These are phyloP conservation scores for Cutaneotrichosporon cutaneum DNA, from an alignment of 1,284 basidiomycete species.

Conservation along the genomic window DNA sequence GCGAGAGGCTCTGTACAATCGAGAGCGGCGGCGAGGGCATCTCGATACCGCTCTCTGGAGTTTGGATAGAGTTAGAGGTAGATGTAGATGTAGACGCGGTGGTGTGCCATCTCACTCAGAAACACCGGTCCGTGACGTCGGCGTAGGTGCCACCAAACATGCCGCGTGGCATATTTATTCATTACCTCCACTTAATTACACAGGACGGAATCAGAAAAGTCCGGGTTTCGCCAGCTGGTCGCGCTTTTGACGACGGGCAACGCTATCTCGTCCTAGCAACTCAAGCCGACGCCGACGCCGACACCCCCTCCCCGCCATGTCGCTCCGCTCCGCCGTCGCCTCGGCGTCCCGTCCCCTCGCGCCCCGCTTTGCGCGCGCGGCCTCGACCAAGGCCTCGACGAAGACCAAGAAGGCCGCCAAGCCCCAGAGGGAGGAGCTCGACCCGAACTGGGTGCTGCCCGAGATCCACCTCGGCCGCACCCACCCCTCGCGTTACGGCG, in stretches of 20 bases:
- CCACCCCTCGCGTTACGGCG: constrained; percentile 70
- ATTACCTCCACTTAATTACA: background rate
- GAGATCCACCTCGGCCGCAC: constrained; percentile 58
- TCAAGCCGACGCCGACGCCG: background rate
- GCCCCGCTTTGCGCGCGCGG: constrained; percentile 13
- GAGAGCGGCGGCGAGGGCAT: constrained; percentile 52
- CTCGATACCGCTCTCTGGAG: constrained; percentile 7
- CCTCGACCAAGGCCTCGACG: constrained; percentile 20
- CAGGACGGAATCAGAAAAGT: background rate
- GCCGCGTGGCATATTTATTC: background rate
- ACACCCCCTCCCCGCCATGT: constrained; percentile 14
- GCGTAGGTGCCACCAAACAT: background rate
- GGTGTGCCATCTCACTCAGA: background rate
- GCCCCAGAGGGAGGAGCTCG: constrained; percentile 7
- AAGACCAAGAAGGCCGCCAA: constrained; percentile 4
- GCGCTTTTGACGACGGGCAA: background rate
- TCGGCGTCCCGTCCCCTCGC: constrained; percentile 19
- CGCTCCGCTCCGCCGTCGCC: constrained; percentile 22
- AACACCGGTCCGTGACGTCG: background rate
- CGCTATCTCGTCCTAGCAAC: background rate
- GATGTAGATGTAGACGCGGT: background rate
- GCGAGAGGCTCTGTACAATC: constrained; percentile 50
- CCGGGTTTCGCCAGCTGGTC: background rate
- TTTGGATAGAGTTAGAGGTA: background rate
- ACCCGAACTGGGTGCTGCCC: constrained; percentile 33